Percentiles rank a stretch among this genome's conserved stretches.
These are phyloP conservation scores for Podaxis rugospora DNA, from an alignment of 768 basidiomycete genomes.

Conservation along the genomic window DNA sequence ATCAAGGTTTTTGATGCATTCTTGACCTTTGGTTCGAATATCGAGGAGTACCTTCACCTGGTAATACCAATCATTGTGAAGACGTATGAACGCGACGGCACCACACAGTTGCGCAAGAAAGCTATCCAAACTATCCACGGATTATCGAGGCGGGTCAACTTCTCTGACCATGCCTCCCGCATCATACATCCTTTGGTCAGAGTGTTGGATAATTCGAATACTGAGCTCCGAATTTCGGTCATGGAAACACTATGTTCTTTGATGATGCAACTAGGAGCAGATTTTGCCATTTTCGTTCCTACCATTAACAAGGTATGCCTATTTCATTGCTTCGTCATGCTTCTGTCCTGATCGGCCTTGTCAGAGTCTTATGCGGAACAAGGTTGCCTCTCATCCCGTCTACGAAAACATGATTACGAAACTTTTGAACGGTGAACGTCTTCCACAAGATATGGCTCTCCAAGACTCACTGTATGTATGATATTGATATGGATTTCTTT, in stretches of 20 bases:
- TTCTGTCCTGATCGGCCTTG: background rate
- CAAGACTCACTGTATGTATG: conserved; percentile 58
- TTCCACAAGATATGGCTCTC: conserved; percentile 80
- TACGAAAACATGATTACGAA: conserved; percentile 90
- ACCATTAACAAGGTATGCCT: conserved; percentile 84
- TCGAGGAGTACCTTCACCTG: conserved; percentile 97
- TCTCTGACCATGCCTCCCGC: conserved; percentile 94
- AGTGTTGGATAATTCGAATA: conserved; percentile 68
- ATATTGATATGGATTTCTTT: background rate
- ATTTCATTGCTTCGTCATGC: background rate
- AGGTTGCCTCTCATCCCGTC: conserved; percentile 66
- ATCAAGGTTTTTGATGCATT: conserved; percentile 94
- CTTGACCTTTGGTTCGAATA: conserved; percentile 90
- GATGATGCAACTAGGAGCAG: conserved; percentile 89
- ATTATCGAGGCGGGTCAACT: conserved; percentile 89
- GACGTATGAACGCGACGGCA: conserved; percentile 83
- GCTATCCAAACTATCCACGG: conserved; percentile 92
- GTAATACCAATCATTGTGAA: conserved; percentile 93
- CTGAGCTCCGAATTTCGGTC: conserved; percentile 79
- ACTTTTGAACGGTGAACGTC: conserved; percentile 84
- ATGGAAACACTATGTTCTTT: conserved; percentile 93
- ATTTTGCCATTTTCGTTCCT: conserved; percentile 97
- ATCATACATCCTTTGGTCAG: conserved; percentile 95
- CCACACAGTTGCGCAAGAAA: conserved; percentile 72
- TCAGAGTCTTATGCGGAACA: conserved; percentile 72